Base-by-base conservation (phyloP, 495 filamentous ascomycete genomes). In the Aspergillus sparsus region DNA sequence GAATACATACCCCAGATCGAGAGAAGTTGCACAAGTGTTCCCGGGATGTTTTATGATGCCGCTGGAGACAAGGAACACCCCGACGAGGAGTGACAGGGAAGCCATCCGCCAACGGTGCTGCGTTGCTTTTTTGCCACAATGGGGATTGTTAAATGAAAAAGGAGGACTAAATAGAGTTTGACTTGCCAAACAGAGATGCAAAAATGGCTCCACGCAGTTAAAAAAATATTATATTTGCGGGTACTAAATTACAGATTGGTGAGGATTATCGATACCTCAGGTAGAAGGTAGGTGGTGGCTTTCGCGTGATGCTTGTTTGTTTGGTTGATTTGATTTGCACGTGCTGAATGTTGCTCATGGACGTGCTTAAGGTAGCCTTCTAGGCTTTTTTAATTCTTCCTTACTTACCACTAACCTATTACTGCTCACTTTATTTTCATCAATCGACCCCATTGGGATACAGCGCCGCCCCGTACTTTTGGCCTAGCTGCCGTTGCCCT, bases 1-100 rank as follows among this genome's bases (percentile, higher is more conserved):
- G 57, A 50, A 21, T 51, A 16, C 21, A 51, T 61, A 61, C 59
- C 63, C 59, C 63, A 62, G 63, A 65, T 62, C 49, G 55, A 53
- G 55, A 39, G 44, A n/a, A 13, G 63, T 62, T 11, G 50, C 31
- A 62, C 60, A 61, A 35, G 57, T 51, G 57, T 55, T 53, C 36
- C 53, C 53, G 42, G 37, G 42, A 42, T 57, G 64, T 62, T 62
- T 62, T 60, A 60, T 50, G 53, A 62, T 62, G 51, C 60, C 52
- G 64, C 35, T 42, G 49, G 21, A 49, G 11, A 60, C 53, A 62
- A 27, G 60, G 60, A 44, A 46, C 33, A 41, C 52, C 46, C 49
- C 32, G 46, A 10, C 34, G 33, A 54, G 37, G 52, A 27, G 44
- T 54, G 32, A 41, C 58, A 39, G 27, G 46, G 21, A 44, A 58